phyloP scores from a whole-genome alignment of 805 yeast species.

The Blastobotrys americana region DNA sequence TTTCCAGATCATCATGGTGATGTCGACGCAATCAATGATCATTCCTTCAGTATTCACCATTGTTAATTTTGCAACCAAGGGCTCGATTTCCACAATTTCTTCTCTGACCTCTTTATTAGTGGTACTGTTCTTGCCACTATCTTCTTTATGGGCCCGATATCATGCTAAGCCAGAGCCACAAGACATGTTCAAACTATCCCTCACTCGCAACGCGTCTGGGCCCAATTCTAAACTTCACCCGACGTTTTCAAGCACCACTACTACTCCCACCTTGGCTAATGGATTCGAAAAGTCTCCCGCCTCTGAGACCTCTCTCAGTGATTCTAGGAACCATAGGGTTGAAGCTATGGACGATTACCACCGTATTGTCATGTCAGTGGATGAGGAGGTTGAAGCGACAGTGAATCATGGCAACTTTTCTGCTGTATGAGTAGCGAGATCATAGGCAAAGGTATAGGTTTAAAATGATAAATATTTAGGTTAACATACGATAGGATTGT shows the following conservation, averaged over 20 bases:
- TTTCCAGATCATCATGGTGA: constrained; percentile 70
- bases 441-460: no score
- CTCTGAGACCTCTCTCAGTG: background rate
- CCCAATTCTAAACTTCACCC: background rate
- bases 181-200: background rate
- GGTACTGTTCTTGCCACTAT: constrained; percentile 68
- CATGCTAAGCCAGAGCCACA: constrained; percentile 7
- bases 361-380: background rate
- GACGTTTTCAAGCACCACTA: background rate
- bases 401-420: no score
- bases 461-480: no score
- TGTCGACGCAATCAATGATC: constrained; percentile 75
- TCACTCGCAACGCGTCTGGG: background rate
- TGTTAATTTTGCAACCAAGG: constrained; percentile 42
- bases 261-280: background rate
- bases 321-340: background rate
- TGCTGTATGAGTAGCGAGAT: no score
- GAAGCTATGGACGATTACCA: background rate
- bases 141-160: constrained; percentile 74
- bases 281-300: background rate
- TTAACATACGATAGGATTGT: no score
- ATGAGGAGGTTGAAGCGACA: no score
- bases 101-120: constrained; percentile 51
- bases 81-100: constrained; percentile 35
- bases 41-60: constrained; percentile 68